A percentile compares a stretch with the other conserved stretches of the same genome.
Evolutionary conservation across 768 basidiomycete genomes (phyloP).

Genomic region (Leccinum arenicola): DNA sequence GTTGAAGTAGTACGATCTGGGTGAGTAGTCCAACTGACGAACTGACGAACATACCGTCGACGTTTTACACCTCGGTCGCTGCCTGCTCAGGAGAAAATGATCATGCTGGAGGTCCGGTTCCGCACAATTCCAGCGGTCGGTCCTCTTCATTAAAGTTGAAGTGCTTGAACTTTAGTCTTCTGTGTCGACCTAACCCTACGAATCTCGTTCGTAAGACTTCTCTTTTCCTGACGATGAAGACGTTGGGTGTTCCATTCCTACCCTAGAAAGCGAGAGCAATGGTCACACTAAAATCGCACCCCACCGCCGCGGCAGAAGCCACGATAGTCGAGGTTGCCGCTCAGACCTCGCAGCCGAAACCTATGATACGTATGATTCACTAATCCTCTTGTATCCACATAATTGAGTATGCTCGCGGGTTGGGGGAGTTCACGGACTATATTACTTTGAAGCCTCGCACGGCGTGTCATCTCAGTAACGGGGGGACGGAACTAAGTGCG

Average conservation of each 20-base stretch:
- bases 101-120: slow-evolving; percentile 6
- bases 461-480: slow-evolving; percentile 40
- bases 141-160: slow-evolving; percentile 29
- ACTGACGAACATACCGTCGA: no score
- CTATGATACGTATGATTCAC: slow-evolving; percentile 27
- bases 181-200: slow-evolving; percentile 58
- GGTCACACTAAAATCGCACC: slow-evolving; percentile 48
- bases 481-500: slow-evolving; percentile 56
- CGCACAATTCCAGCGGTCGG: slow-evolving; percentile 22
- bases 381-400: slow-evolving; percentile 25
- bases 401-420: slow-evolving; percentile 28
- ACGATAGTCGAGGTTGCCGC: slow-evolving; percentile 16
- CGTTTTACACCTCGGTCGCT: no score
- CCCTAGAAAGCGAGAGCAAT: slow-evolving; percentile 45
- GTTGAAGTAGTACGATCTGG: no score
- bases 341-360: slow-evolving; percentile 24
- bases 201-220: slow-evolving; percentile 54
- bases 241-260: slow-evolving; percentile 29
- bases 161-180: slow-evolving; percentile 42
- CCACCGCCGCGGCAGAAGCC: slow-evolving; percentile 32
- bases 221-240: slow-evolving; percentile 33
- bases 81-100: no score
- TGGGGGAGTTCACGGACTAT: slow-evolving; percentile 25
- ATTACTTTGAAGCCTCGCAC: slow-evolving; percentile 24
- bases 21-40: no score